Base-by-base conservation (phyloP, 2,329 filamentous ascomycete genomes). In the Penicillium brasilianum region DNA sequence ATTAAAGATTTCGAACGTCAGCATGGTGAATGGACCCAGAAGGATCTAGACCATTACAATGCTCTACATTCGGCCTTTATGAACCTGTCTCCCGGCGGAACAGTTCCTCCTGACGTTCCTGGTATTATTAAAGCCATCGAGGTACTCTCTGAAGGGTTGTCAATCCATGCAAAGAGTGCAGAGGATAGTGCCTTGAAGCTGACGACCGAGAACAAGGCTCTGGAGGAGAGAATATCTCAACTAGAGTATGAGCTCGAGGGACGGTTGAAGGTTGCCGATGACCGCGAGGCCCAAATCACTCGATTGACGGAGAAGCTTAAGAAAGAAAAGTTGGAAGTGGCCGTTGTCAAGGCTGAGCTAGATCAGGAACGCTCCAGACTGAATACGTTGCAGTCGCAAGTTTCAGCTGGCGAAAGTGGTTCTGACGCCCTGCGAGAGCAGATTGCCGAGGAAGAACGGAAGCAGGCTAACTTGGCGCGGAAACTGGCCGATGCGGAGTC, bases 371-470 rank as follows among this genome's bases (percentile, higher is more conserved):
- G 90, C 41, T 80, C 84, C 14, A 89, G 95, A 68, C 82, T 96
- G 22, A 85, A 84, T 59, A 81, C 85, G 30, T 80, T 96, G 22
- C 87, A 91, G 59, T 81, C 82, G 16, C 90, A 90, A 74, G 88
- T 96, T 71, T 87, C 90, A 1, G 90, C 93, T 65, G 93, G 92
- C 16, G 92, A 95, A 75, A 93, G 88, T 3, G 92, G 92, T 5
- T 93, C 92, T 0, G 91, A 93, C 75, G 88, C 87, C 30, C 79
- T 97, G 57, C 88, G 90, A 58, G 89, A 89, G 76, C 86, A 88
- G 57, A 83, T 96, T 3, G 87, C 89, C 44, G 90, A 92, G 59
- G 89, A 93, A 70, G 92, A 96, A 75, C 82, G 81, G 60, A 91
- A 88, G 74, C 85, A 91, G 4, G 84, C 85, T 22, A 83, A 82